Conservation (phyloP, 352 stramenopile genomes). For the Phytophthora sp. region DNA sequence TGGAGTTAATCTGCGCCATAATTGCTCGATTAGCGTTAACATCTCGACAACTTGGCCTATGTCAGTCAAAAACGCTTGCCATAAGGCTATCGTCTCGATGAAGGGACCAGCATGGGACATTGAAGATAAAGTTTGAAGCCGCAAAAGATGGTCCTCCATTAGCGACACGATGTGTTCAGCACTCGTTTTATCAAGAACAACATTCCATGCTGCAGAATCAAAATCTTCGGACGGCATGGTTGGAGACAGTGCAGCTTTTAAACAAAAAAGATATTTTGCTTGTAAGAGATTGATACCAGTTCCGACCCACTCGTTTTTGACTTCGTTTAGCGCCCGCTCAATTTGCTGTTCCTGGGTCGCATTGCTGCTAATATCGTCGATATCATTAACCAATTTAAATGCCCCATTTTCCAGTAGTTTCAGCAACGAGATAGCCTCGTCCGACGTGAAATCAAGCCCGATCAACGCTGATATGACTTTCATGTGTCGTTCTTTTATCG, state of each 20-base stretch:
- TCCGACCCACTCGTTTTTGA: conserved; percentile 55
- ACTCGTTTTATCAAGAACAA: conserved; percentile 40
- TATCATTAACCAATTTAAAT: conserved; percentile 51
- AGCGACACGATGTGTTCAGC: conserved; percentile 54
- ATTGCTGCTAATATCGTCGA: conserved; percentile 70
- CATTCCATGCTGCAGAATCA: conserved; percentile 1
- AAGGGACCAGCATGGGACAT: conserved; percentile 57
- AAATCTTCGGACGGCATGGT: not conserved
- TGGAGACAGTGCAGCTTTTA: conserved; percentile 1
- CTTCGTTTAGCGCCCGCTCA: conserved; percentile 51
- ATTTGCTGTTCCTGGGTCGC: conserved; percentile 74
- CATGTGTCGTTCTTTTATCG: conserved; percentile 69
- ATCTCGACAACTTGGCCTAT: conserved; percentile 45
- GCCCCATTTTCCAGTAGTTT: conserved; percentile 75
- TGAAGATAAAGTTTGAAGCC: conserved; percentile 55
- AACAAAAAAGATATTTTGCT: conserved; percentile 8
- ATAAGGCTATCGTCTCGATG: conserved; percentile 44
- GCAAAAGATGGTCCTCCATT: conserved; percentile 65
- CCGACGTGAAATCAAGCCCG: conserved; percentile 52
- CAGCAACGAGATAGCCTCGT: conserved; percentile 67
- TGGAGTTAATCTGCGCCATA: conserved; percentile 56
- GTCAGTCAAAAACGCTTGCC: conserved; percentile 56
- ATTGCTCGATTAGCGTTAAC: conserved; percentile 42
- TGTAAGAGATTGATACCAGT: conserved; percentile 56
- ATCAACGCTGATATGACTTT: conserved; percentile 61